Evolutionary conservation across 768 basidiomycete genomes (phyloP), one percentile per base, ranked within the genome.

Genomic region (Podaxis sp.): DNA sequence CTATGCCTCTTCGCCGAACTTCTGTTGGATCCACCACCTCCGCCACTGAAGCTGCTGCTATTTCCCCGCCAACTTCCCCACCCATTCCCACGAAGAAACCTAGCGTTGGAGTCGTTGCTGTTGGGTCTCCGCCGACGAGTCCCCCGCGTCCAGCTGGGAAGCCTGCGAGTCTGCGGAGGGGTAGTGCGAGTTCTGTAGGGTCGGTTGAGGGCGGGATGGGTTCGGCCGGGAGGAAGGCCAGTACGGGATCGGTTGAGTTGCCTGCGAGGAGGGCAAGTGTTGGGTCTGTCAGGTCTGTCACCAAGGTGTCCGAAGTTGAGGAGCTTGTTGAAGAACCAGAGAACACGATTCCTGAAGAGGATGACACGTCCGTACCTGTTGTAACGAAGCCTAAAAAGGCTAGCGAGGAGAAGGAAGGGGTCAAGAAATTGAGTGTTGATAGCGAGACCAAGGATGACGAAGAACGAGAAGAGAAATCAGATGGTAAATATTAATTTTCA

Each of bases 401-500:
- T 36, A n/a, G 10, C 6, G 26, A 56, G 26, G 36, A 26, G 10
- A 37, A 55, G 26, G 28, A 62, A 8, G 13, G 20, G 4, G 26
- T 40, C 37, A 62, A 46, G 63, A 52, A 50, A 8, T 26, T 7
- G 50, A 57, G 38, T 20, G 20, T 49, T 46, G 53, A 22, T 3
- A 49, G 64, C 15, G 65, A 70, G 40, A 64, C 67, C 51, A 56
- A 63, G 24, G 64, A 66, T 55, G 60, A 64, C 26, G 48, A 50
- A 17, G 62, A 63, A 3, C 15, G 58, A 26, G 63, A 68, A 22
- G 49, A 57, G 28, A 56, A 65, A 36, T 66, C 68, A 36, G 73
- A 76, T 73, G 75, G 74, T 76, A 73, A 76, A 75, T 74, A 71
- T 70, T 73, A 63, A 73, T 63, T 61, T 60, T 69, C 68, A 67